Conservation (phyloP, 2,329 filamentous ascomycete genomes). For the Lasiodiplodia citricola region DNA sequence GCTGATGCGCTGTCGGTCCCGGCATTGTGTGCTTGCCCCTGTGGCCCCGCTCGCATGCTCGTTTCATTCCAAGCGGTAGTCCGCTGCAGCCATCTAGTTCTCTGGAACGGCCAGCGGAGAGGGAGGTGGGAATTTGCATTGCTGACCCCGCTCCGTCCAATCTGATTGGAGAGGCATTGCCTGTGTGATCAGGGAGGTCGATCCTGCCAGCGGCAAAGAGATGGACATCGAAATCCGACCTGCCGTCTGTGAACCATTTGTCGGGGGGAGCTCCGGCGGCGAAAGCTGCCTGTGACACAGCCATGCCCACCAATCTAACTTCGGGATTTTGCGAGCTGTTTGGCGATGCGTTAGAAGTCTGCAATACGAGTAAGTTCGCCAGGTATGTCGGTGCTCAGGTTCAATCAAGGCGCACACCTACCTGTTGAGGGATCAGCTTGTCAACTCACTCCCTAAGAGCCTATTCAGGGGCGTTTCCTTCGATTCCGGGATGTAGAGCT, state of each 20-base stretch:
- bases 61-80: conserved; percentile 19
- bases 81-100: not conserved
- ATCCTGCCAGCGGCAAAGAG: not conserved
- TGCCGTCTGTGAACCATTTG: not conserved
- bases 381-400: not conserved
- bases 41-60: conserved; percentile 10
- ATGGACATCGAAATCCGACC: not conserved
- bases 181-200: not conserved
- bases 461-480: not conserved
- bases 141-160: not conserved
- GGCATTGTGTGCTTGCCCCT: not conserved
- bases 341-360: not conserved
- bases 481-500: not conserved
- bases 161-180: not conserved
- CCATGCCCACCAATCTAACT: not conserved
- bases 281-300: not conserved
- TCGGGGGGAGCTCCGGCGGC: not conserved
- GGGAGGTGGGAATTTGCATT: not conserved
- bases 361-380: not conserved
- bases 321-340: not conserved
- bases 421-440: not conserved
- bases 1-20: conserved; percentile 7
- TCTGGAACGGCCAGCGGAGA: not conserved
- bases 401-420: not conserved
- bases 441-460: not conserved